Conservation (phyloP, 371 early-diverging fungal genomes). For the Rhizopus stolonifer region DNA sequence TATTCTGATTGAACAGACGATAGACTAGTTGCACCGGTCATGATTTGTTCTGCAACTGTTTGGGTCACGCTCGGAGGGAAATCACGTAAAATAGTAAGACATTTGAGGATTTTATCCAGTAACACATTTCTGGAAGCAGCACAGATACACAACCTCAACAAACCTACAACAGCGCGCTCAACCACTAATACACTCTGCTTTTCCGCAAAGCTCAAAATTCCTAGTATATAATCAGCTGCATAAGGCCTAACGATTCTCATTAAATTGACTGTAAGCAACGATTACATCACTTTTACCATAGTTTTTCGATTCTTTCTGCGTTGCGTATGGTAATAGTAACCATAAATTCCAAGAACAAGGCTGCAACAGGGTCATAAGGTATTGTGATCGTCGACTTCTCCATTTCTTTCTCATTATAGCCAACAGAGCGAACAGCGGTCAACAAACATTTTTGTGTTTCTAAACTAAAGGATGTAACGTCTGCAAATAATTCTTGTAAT, state of each 20-base stretch:
- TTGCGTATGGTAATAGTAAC: slow-evolving; percentile 78
- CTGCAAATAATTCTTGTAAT: slow-evolving; percentile 71
- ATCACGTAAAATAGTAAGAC: slow-evolving; percentile 59
- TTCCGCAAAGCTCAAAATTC: slow-evolving; percentile 69
- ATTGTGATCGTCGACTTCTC: slow-evolving; percentile 46
- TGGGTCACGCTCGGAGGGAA: slow-evolving; percentile 68
- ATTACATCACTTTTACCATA: slow-evolving; percentile 49
- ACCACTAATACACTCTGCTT: slow-evolving; percentile 66
- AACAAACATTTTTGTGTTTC: slow-evolving; percentile 60
- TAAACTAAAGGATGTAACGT: slow-evolving; percentile 71
- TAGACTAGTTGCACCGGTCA: slow-evolving; percentile 75
- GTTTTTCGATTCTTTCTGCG: slow-evolving; percentile 58
- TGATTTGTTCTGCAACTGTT: slow-evolving; percentile 75
- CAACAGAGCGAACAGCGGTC: slow-evolving; percentile 50
- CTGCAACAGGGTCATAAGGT: slow-evolving; percentile 65
- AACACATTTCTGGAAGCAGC: slow-evolving; percentile 64
- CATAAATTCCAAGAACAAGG: slow-evolving; percentile 76
- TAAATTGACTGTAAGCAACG: slow-evolving; percentile 4
- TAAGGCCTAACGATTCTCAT: slow-evolving; percentile 49
- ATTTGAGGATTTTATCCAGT: slow-evolving; percentile 57
- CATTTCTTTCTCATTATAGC: slow-evolving; percentile 33
- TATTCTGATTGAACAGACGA: slow-evolving; percentile 48
- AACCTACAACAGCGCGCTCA: slow-evolving; percentile 74
- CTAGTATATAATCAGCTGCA: slow-evolving; percentile 66
- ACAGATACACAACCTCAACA: slow-evolving; percentile 71